These are phyloP conservation scores for Apodospora peruviana DNA, from an alignment of 495 filamentous ascomycete genomes.

Conservation along the genomic window DNA sequence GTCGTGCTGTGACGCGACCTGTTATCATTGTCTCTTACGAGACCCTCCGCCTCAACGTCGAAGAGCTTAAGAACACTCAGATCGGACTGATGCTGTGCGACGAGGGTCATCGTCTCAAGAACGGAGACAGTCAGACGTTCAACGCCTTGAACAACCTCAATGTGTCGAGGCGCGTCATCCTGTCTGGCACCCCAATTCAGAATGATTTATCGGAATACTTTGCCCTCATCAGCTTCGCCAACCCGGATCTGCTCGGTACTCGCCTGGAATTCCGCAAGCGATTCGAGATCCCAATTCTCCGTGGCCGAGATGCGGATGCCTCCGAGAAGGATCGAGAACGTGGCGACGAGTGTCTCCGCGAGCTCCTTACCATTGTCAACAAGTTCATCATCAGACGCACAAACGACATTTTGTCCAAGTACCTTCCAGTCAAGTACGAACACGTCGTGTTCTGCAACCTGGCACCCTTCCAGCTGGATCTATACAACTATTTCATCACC, in stretches of 20 bases:
- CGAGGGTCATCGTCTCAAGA: conserved; percentile 97
- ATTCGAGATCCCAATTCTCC: conserved; percentile 88
- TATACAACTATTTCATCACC: conserved; percentile 96
- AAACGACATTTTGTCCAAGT: conserved; percentile 97
- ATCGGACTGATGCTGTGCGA: conserved; percentile 97
- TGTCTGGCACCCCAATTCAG: conserved; percentile 96
- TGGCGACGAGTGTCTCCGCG: conserved; percentile 76
- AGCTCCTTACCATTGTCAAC: conserved; percentile 82
- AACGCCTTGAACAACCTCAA: conserved; percentile 83
- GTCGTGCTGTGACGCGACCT: conserved; percentile 83
- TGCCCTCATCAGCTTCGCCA: conserved; percentile 91
- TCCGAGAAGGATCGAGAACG: conserved; percentile 75
- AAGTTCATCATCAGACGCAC: conserved; percentile 98
- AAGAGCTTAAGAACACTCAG: conserved; percentile 76
- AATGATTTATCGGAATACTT: conserved; percentile 99
- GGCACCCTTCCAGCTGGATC: conserved; percentile 80
- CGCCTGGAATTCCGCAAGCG: conserved; percentile 90
- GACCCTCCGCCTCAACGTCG: conserved; percentile 83
- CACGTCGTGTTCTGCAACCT: conserved; percentile 99
- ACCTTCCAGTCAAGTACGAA: conserved; percentile 97
- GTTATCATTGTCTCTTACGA: conserved; percentile 99
- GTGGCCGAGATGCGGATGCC: conserved; percentile 86
- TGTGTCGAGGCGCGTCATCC: conserved; percentile 84
- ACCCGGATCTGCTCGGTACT: conserved; percentile 85
- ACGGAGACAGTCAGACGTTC: conserved; percentile 93